phyloP scores from a whole-genome alignment of 352 stramenopile genomes.

The Pilasporangium apinafurcum region DNA sequence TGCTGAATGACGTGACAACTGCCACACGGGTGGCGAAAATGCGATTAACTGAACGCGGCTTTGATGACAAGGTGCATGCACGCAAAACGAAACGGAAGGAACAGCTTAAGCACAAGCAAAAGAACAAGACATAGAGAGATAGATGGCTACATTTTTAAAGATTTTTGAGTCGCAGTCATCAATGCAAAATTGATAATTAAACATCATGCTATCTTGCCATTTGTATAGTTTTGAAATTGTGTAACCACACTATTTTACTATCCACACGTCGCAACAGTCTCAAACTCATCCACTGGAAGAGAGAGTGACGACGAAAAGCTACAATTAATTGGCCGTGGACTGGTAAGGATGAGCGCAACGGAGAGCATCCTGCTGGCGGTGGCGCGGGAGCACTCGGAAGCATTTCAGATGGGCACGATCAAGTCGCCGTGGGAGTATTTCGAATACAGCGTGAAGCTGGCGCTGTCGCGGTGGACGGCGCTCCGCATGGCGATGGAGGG shows the following conservation, averaged over 20 bases:
- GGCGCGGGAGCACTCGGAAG: slow-evolving; percentile 44
- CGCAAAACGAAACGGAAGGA: slow-evolving; percentile 63
- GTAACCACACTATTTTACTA: too few relatives aligned
- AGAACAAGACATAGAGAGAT: slow-evolving; percentile 12
- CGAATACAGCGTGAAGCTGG: slow-evolving; percentile 77
- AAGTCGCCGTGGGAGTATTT: slow-evolving; percentile 81
- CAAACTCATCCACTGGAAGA: not conserved
- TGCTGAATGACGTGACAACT: slow-evolving; percentile 95
- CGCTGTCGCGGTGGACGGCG: slow-evolving; percentile 72
- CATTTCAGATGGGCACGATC: slow-evolving; percentile 42
- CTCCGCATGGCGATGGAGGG: slow-evolving; percentile 80
- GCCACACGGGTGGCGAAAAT: slow-evolving; percentile 92
- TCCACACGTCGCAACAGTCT: not conserved
- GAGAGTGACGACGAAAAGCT: not conserved
- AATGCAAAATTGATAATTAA: too few relatives aligned
- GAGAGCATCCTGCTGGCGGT: slow-evolving; percentile 50
- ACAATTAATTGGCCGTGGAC: too few relatives aligned
- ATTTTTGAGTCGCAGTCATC: too few relatives aligned
- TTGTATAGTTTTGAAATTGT: too few relatives aligned
- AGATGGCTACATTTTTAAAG: not conserved
- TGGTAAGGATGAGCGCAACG: slow-evolving; percentile 28
- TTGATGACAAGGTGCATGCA: slow-evolving; percentile 80
- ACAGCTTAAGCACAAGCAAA: slow-evolving; percentile 30
- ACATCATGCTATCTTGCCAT: too few relatives aligned
- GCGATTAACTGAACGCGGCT: slow-evolving; percentile 83